A percentile compares a stretch with the other conserved stretches of the same genome.
Evolutionary conservation across 768 basidiomycete genomes (phyloP).

Genomic region (Lentinula guzmanii): DNA sequence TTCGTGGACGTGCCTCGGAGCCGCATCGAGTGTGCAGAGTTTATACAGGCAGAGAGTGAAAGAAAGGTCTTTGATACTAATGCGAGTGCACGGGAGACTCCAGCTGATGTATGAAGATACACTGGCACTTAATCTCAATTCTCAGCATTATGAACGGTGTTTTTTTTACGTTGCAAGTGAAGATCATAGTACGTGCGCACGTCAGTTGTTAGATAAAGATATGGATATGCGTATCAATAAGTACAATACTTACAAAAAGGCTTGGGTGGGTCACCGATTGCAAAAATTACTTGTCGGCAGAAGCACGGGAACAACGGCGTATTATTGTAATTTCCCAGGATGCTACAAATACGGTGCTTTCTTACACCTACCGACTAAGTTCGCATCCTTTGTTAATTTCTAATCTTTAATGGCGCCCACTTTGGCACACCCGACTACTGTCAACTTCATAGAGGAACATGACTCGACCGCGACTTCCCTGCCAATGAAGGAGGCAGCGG

Average conservation of each 20-base stretch:
- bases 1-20: slow-evolving; percentile 64
- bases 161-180: not conserved
- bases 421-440: slow-evolving; percentile 56
- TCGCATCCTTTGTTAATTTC: slow-evolving; percentile 5
- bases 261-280: no score
- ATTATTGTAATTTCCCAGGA: not conserved
- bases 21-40: slow-evolving; percentile 54
- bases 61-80: slow-evolving; percentile 25
- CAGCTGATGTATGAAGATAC: not conserved
- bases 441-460: slow-evolving; percentile 63
- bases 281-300: no score
- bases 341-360: not conserved
- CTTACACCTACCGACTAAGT: not conserved
- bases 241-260: not conserved
- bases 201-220: not conserved
- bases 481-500: slow-evolving; percentile 48
- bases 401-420: slow-evolving; percentile 51
- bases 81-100: slow-evolving; percentile 16
- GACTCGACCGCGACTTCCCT: slow-evolving; percentile 31
- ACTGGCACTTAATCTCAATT: not conserved
- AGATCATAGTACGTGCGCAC: not conserved
- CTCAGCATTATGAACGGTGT: not conserved
- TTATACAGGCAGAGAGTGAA: slow-evolving; percentile 47
- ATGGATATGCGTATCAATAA: no score
- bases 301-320: no score